Conservation (phyloP, 129 eudicot species). For the Flaveria sonorensis region DNA sequence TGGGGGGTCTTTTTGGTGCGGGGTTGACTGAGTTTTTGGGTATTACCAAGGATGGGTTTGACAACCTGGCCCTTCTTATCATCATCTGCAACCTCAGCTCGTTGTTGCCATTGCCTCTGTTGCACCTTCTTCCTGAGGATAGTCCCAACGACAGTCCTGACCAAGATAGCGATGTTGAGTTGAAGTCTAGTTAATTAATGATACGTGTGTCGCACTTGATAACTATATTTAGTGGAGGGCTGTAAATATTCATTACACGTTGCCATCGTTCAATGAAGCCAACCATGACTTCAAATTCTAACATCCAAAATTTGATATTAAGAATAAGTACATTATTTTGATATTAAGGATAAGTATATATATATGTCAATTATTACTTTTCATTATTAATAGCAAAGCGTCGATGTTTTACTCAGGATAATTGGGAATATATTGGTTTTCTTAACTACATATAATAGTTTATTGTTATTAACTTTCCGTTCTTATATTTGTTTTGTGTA, state of each 20-base stretch:
- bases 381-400: no score
- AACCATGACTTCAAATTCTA: background rate
- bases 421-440: no score
- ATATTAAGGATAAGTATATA: no score
- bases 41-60: constrained; percentile 77
- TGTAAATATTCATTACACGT: constrained; percentile 5
- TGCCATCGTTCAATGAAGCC: background rate
- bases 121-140: constrained; percentile 84
- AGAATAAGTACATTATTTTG: no score
- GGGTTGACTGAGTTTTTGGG: constrained; percentile 80
- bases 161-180: constrained; percentile 52
- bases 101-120: constrained; percentile 80
- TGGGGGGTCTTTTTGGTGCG: constrained; percentile 95
- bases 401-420: no score
- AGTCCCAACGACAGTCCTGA: constrained; percentile 45
- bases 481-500: no score
- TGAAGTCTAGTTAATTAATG: constrained; percentile 51
- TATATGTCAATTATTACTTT: no score
- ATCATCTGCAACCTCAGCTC: constrained; percentile 89
- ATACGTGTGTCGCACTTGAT: background rate
- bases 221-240: background rate
- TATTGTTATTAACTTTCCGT: no score
- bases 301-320: background rate
- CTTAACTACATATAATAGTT: no score
- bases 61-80: constrained; percentile 68